These are phyloP conservation scores for Baorangia bicolor DNA, from an alignment of 768 basidiomycete species.

Conservation along the genomic window DNA sequence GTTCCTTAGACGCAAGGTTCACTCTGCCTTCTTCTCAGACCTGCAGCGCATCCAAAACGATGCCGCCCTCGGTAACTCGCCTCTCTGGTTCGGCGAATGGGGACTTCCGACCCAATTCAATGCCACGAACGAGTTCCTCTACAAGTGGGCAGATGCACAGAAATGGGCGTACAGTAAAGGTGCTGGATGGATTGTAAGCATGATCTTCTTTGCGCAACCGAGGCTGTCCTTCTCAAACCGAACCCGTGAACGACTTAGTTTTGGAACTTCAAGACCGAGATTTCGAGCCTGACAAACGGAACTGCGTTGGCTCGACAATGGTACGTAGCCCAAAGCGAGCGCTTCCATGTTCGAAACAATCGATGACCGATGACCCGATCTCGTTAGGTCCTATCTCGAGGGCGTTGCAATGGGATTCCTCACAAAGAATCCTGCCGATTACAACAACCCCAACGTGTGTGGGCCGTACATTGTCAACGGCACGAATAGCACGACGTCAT, in stretches of 20 bases:
- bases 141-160: constrained; percentile 74
- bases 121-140: constrained; percentile 61
- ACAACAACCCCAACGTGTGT: constrained; percentile 64
- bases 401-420: constrained; percentile 59
- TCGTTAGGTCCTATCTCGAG: constrained; percentile 65
- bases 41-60: constrained; percentile 54
- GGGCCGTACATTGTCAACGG: constrained; percentile 43
- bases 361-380: neutral
- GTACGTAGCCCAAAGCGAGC: constrained; percentile 35
- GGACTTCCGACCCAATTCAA: constrained; percentile 61
- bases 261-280: constrained; percentile 78
- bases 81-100: constrained; percentile 62
- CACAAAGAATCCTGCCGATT: constrained; percentile 57
- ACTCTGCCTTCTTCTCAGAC: constrained; percentile 40
- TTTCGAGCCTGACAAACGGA: constrained; percentile 45
- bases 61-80: constrained; percentile 42
- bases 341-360: neutral
- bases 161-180: constrained; percentile 61
- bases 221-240: neutral
- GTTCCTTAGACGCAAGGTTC: neutral
- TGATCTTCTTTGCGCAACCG: neutral
- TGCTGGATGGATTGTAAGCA: constrained; percentile 66
- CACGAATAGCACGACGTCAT: constrained; percentile 11
- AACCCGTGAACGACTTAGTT: constrained; percentile 34
- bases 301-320: constrained; percentile 56